Evolutionary conservation across 2,329 filamentous ascomycete species (phyloP).

Genomic region (Clonostachys rhizophaga): DNA sequence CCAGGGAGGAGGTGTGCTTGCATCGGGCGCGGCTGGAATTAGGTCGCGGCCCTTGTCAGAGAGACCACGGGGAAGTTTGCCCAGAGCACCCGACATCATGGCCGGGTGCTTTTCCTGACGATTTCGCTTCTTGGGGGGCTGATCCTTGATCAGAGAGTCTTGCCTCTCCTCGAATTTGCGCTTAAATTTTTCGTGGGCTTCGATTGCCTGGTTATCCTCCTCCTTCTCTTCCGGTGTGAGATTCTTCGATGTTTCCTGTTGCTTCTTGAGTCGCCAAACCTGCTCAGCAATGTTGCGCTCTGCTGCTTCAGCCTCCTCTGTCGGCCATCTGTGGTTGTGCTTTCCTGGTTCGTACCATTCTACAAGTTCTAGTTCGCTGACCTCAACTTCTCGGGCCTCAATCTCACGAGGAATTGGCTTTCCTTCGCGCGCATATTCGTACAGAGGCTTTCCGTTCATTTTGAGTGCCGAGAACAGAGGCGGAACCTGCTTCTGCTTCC

Average conservation of each 20-base stretch:
- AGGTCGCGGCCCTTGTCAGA: neutral
- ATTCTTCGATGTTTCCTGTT: constrained; percentile 43
- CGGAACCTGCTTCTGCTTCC: constrained; percentile 83
- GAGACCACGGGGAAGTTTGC: constrained; percentile 35
- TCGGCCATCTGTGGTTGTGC: constrained; percentile 76
- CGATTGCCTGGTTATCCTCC: constrained; percentile 48
- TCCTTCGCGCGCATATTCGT: constrained; percentile 92
- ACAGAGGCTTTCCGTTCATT: constrained; percentile 89
- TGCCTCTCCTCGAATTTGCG: constrained; percentile 53
- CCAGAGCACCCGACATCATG: constrained; percentile 55
- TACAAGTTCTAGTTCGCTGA: constrained; percentile 71
- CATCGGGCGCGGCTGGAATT: neutral
- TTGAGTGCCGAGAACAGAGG: constrained; percentile 91
- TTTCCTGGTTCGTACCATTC: constrained; percentile 82
- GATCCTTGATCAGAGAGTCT: constrained; percentile 50
- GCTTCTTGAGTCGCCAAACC: constrained; percentile 58
- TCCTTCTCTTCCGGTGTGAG: constrained; percentile 50
- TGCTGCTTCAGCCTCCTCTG: constrained; percentile 68
- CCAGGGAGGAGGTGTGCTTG: constrained; percentile 48
- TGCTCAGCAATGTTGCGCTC: constrained; percentile 76
- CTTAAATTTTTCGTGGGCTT: constrained; percentile 53
- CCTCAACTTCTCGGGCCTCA: constrained; percentile 72
- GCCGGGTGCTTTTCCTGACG: constrained; percentile 22
- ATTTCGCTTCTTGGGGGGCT: constrained; percentile 29
- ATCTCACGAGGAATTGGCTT: constrained; percentile 84